Percentiles rank a stretch among this genome's conserved stretches.
Conservation (phyloP, 768 basidiomycete genomes). For the Suillus tomentosus region DNA sequence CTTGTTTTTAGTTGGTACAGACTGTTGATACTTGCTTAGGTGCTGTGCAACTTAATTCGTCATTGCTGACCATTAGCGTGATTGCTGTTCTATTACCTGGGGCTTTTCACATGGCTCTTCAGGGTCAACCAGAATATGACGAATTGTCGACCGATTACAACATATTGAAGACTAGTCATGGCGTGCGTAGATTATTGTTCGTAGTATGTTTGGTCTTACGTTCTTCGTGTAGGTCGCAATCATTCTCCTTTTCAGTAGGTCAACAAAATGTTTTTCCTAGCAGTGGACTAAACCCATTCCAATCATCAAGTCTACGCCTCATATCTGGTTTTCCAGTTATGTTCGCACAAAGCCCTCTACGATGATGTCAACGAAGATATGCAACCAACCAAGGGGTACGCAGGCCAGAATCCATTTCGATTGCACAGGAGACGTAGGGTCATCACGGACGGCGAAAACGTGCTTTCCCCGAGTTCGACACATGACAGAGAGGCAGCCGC, state of each 20-base stretch:
- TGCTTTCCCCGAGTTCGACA: background rate
- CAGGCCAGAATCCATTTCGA: conserved; percentile 39
- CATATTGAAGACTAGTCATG: conserved; percentile 75
- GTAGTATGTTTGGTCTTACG: background rate
- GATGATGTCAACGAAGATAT: conserved; percentile 43
- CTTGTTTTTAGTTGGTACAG: background rate
- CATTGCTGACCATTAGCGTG: conserved; percentile 74
- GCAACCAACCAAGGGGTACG: conserved; percentile 43
- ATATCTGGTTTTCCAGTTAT: conserved; percentile 79
- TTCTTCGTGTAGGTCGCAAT: conserved; percentile 58
- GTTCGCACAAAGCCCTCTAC: conserved; percentile 79
- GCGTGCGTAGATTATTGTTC: conserved; percentile 47
- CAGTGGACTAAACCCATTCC: conserved; percentile 1
- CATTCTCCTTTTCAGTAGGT: conserved; percentile 73
- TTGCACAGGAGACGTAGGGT: background rate
- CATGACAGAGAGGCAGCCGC: background rate
- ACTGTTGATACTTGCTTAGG: conserved; percentile 39
- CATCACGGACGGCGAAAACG: background rate
- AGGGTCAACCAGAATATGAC: conserved; percentile 20
- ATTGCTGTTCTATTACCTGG: conserved; percentile 78
- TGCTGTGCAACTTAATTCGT: conserved; percentile 72
- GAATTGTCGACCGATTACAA: conserved; percentile 39
- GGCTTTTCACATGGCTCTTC: conserved; percentile 70
- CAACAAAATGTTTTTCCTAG: background rate
- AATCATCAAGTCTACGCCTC: conserved; percentile 59